Evolutionary conservation across 1,139 yeast genomes (phyloP), one percentile per base, ranked within the genome.

Genomic region (Lodderomyces oxycetoniae): DNA sequence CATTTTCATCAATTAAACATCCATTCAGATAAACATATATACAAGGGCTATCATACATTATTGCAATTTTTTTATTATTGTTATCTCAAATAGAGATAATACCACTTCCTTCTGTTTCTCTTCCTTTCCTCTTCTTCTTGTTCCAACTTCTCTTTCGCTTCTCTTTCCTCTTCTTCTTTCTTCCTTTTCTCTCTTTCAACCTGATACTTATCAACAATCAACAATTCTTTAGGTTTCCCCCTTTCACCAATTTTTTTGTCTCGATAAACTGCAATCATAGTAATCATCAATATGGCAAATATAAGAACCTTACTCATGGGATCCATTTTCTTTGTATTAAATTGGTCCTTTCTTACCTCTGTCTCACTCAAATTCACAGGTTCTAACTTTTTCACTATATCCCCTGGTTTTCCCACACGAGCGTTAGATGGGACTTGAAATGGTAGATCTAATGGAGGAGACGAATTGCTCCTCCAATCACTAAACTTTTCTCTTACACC

Each of bases 401-500:
- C 55, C 23, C 23, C 23, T n/a, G 8, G n/a, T 20, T 20, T 20
- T n/a, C 23, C 23, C 23, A 8, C 23, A 20, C 23, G n/a, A n/a
- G n/a, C n/a, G 33, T 59, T 43, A 3, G 70, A 54, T 2, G 77
- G 76, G 6, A 60, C 42, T n/a, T 49, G 50, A 45, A 78, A 79
- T 2, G 84, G 83, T 33, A 78, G 57, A 50, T 79, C 86, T 30
- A 55, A 62, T 2, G 80, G 79, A 1, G 64, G 58, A 15, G 55
- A 61, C 7, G 13, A 17, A 1, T 61, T 55, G 27, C 55, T 56
- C 29, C 57, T 57, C 62, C 79, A 60, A 37, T 65, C 64, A 29
- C 58, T 57, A 41, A 78, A 74, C 11, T 74, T 70, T 36, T 76
- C 81, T 40, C 86, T 63, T 1, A 71, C 74, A 0, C 83, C 86